Percentiles rank a stretch among this genome's conserved stretches.
Conservation (phyloP, 1,284 basidiomycete species). For the Melampsora americana region DNA sequence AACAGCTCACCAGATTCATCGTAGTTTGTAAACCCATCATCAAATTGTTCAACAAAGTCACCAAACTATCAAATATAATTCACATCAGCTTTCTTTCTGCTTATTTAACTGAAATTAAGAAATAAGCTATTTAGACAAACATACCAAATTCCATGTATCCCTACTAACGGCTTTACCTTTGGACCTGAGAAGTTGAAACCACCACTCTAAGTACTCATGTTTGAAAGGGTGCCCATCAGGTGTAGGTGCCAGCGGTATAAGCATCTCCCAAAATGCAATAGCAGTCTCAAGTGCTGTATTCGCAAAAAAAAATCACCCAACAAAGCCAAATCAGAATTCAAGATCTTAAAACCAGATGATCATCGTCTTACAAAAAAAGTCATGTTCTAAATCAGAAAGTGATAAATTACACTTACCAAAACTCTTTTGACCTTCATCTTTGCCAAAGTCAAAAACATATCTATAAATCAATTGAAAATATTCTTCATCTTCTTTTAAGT, state of each 20-base stretch:
- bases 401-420: constrained; percentile 14
- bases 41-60: constrained; percentile 38
- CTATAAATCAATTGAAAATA: constrained; percentile 44
- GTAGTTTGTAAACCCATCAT: constrained; percentile 38
- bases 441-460: constrained; percentile 41
- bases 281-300: constrained; percentile 38
- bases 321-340: not conserved
- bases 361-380: too few relatives aligned
- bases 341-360: too few relatives aligned
- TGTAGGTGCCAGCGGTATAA: constrained; percentile 26
- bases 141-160: constrained; percentile 43
- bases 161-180: constrained; percentile 36
- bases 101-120: not conserved
- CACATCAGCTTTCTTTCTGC: not conserved
- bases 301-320: not conserved
- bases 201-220: constrained; percentile 39
- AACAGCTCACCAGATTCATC: constrained; percentile 24
- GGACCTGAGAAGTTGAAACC: constrained; percentile 37
- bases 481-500: constrained; percentile 15
- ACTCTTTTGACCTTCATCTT: constrained; percentile 44
- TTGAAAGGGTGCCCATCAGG: constrained; percentile 8
- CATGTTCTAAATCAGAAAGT: too few relatives aligned
- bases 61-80: constrained; percentile 13
- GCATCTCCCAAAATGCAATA: constrained; percentile 40
- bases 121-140: not conserved